These are phyloP conservation scores for Cordyceps farinosa DNA, from an alignment of 2,329 filamentous ascomycete species.

Conservation along the genomic window DNA sequence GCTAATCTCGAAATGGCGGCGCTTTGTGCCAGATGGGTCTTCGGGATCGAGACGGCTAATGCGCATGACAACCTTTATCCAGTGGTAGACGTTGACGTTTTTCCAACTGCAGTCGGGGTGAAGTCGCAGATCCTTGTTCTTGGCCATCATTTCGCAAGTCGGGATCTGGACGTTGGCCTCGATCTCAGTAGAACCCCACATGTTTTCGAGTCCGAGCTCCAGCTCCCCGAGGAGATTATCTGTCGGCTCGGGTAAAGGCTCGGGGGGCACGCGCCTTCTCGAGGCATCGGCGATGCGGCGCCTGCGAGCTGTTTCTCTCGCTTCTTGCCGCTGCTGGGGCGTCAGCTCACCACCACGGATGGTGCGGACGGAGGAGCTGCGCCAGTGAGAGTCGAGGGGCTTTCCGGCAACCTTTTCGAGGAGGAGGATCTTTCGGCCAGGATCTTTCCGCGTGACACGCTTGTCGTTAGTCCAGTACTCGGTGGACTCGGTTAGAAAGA, in stretches of 20 bases:
- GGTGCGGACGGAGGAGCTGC: slow-evolving; percentile 71
- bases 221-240: slow-evolving; percentile 80
- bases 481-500: slow-evolving; percentile 83
- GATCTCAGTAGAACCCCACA: slow-evolving; percentile 86
- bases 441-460: slow-evolving; percentile 79
- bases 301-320: slow-evolving; percentile 43
- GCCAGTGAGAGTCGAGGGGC: slow-evolving; percentile 67
- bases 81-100: slow-evolving; percentile 90
- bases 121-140: slow-evolving; percentile 61
- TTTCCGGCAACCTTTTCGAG: slow-evolving; percentile 86
- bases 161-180: slow-evolving; percentile 92
- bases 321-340: slow-evolving; percentile 44
- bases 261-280: slow-evolving; percentile 36
- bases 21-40: slow-evolving; percentile 66
- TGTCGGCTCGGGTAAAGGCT: slow-evolving; percentile 47
- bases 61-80: slow-evolving; percentile 96
- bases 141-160: slow-evolving; percentile 81
- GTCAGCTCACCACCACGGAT: slow-evolving; percentile 75
- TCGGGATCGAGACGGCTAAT: slow-evolving; percentile 79
- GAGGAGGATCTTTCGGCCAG: slow-evolving; percentile 76
- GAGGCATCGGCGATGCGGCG: slow-evolving; percentile 54
- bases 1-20: slow-evolving; percentile 90
- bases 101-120: slow-evolving; percentile 92
- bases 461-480: slow-evolving; percentile 89
- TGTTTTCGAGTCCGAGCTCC: slow-evolving; percentile 64